These are phyloP conservation scores for Hypocreales sp. DNA, from an alignment of 2,329 filamentous ascomycete species.

Conservation along the genomic window DNA sequence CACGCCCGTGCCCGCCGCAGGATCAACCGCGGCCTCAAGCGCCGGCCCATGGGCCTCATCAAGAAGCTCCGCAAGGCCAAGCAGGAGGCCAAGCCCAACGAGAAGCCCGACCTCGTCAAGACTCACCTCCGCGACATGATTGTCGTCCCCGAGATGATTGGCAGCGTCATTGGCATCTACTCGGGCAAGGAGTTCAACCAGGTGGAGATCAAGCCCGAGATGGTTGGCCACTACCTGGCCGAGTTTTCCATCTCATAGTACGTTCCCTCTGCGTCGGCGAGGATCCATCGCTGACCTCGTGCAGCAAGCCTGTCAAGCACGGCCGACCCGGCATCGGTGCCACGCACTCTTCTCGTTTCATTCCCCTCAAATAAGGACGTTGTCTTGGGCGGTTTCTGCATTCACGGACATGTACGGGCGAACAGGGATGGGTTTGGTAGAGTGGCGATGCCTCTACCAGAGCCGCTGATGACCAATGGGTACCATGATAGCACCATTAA, in stretches of 20 bases:
- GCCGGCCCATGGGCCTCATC: conserved; percentile 99
- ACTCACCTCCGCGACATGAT: conserved; percentile 99
- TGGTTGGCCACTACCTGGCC: conserved; percentile 98
- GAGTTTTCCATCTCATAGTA: conserved; percentile 99
- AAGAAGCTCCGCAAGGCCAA: conserved; percentile 99
- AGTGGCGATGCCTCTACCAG: conserved; percentile 26
- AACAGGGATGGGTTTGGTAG: conserved; percentile 42
- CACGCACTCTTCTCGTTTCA: conserved; percentile 99
- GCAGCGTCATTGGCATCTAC: conserved; percentile 97
- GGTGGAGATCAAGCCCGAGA: conserved; percentile 99
- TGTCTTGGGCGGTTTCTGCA: conserved; percentile 37
- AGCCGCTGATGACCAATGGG: conserved; percentile 27
- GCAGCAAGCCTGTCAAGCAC: conserved; percentile 99
- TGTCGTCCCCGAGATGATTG: conserved; percentile 99
- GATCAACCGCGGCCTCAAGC: conserved; percentile 99
- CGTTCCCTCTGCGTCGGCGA: conserved; percentile 28
- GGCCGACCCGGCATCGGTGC: conserved; percentile 99
- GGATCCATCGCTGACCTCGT: conserved; percentile 1
- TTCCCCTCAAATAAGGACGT: conserved; percentile 95
- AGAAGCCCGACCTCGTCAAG: conserved; percentile 99
- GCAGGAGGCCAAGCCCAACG: conserved; percentile 97
- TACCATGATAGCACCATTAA: conserved; percentile 29
- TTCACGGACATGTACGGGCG: conserved; percentile 40
- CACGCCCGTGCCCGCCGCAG: conserved; percentile 96
- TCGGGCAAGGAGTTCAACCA: conserved; percentile 99